Percentiles rank a stretch among this genome's conserved stretches.
These are phyloP conservation scores for Corynespora cassiicola DNA, from an alignment of 2,329 filamentous ascomycete species.

Conservation along the genomic window DNA sequence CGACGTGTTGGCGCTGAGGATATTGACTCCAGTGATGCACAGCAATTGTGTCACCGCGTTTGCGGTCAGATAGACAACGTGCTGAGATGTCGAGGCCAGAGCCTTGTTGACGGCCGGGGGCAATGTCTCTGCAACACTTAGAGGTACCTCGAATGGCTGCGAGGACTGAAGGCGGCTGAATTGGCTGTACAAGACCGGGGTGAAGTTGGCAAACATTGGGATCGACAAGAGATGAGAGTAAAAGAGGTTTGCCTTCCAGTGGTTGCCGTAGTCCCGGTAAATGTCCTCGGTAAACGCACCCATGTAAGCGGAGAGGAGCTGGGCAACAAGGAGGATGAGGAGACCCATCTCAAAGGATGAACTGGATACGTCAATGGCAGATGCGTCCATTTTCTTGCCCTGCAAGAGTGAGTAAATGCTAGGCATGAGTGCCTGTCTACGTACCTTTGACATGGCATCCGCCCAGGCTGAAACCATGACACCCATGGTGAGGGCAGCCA, in stretches of 20 bases:
- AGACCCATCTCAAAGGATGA: constrained; percentile 73
- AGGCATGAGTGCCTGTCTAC: constrained; percentile 15
- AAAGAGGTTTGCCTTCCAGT: constrained; percentile 96
- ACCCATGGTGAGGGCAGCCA: constrained; percentile 81
- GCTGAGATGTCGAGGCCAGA: constrained; percentile 61
- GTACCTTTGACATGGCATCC: constrained; percentile 83
- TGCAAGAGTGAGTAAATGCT: constrained; percentile 27
- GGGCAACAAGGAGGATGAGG: constrained; percentile 82
- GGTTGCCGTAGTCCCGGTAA: constrained; percentile 82
- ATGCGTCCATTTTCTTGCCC: constrained; percentile 52
- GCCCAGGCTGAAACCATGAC: constrained; percentile 90
- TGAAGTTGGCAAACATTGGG: constrained; percentile 76
- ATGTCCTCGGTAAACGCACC: constrained; percentile 93
- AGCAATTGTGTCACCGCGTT: constrained; percentile 92
- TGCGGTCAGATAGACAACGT: constrained; percentile 72
- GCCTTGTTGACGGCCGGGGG: constrained; percentile 35
- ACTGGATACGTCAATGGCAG: constrained; percentile 45
- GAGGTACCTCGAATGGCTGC: constrained; percentile 59
- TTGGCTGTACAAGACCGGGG: constrained; percentile 69
- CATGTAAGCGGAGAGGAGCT: constrained; percentile 91
- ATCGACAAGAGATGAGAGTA: constrained; percentile 82
- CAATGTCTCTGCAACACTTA: constrained; percentile 32
- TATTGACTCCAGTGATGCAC: constrained; percentile 94
- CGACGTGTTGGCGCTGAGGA: constrained; percentile 86
- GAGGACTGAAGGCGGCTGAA: constrained; percentile 70